These are phyloP conservation scores for Hymenoscyphus salicellus DNA, from an alignment of 2,329 filamentous ascomycete genomes.

Conservation along the genomic window DNA sequence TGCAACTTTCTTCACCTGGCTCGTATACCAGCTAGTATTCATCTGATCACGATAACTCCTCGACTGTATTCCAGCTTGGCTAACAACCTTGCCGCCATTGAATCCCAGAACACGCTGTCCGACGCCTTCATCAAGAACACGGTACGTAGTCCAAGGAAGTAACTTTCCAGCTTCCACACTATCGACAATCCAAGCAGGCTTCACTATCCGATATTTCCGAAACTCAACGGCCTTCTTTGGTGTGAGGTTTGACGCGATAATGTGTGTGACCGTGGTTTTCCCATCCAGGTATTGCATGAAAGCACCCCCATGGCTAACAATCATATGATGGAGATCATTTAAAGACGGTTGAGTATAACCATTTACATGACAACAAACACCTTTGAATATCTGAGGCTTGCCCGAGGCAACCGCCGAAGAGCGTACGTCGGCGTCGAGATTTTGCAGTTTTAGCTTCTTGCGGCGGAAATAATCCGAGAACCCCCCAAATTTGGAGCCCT, in stretches of 20 bases:
- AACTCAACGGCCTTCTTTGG: conserved; percentile 94
- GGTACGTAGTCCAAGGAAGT: conserved; percentile 81
- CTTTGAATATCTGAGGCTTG: conserved; percentile 84
- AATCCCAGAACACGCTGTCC: conserved; percentile 73
- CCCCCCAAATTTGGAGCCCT: conserved; percentile 79
- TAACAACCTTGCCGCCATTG: conserved; percentile 61
- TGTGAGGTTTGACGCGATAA: conserved; percentile 85
- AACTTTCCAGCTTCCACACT: conserved; percentile 78
- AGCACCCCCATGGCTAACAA: conserved; percentile 89
- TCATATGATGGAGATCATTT: conserved; percentile 80
- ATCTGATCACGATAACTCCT: conserved; percentile 78
- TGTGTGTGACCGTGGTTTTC: conserved; percentile 93
- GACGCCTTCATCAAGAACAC: conserved; percentile 79
- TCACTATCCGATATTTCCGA: conserved; percentile 82
- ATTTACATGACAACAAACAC: conserved; percentile 86
- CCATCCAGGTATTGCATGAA: conserved; percentile 93
- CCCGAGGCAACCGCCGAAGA: conserved; percentile 54
- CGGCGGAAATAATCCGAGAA: conserved; percentile 89
- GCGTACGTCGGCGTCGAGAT: conserved; percentile 80
- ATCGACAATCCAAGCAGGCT: conserved; percentile 90
- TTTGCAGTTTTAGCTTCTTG: conserved; percentile 97
- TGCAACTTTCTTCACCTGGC: conserved; percentile 55
- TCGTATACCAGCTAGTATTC: conserved; percentile 77
- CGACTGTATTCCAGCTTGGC: conserved; percentile 59
- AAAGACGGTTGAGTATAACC: conserved; percentile 94